phyloP scores from a whole-genome alignment of 1,139 yeast genomes.

The Kodamaea arcana region DNA sequence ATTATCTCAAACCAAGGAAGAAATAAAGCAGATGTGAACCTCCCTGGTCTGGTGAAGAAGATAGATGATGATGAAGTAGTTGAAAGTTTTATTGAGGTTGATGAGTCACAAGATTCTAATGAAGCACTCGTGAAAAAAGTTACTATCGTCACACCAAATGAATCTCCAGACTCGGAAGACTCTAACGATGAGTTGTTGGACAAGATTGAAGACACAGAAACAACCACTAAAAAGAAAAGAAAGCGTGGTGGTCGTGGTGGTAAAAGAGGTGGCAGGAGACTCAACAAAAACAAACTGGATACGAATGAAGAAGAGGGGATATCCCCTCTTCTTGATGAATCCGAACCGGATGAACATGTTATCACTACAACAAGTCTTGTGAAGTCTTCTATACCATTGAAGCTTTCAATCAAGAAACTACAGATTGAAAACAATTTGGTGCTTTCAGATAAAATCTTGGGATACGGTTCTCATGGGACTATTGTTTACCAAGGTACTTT shows the following conservation, averaged over 20 bases:
- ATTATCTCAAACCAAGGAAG: slow-evolving; percentile 6
- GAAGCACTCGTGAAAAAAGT: slow-evolving; percentile 23
- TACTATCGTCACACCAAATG: slow-evolving; percentile 25
- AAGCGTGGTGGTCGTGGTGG: slow-evolving; percentile 91
- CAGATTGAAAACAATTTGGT: slow-evolving; percentile 52
- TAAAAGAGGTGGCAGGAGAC: slow-evolving; percentile 46
- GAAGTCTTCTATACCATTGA: slow-evolving; percentile 17
- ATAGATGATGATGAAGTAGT: slow-evolving; percentile 5
- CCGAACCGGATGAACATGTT: slow-evolving; percentile 13
- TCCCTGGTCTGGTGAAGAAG: slow-evolving; percentile 4
- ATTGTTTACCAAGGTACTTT: slow-evolving; percentile 87
- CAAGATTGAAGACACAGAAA: slow-evolving; percentile 7
- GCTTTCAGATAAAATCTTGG: slow-evolving; percentile 71
- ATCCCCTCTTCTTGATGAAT: neutral
- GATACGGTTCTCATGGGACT: slow-evolving; percentile 97
- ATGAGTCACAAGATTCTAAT: neutral
- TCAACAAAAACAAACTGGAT: slow-evolving; percentile 33
- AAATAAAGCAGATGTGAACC: slow-evolving; percentile 1
- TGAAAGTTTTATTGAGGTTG: slow-evolving; percentile 10
- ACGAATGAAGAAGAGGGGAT: slow-evolving; percentile 4
- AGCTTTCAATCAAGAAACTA: slow-evolving; percentile 26
- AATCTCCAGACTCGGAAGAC: slow-evolving; percentile 11
- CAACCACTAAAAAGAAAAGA: slow-evolving; percentile 38
- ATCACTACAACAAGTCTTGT: slow-evolving; percentile 29
- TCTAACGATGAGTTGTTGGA: slow-evolving; percentile 10